Percentiles rank a stretch among this genome's conserved stretches.
Conservation (phyloP, 2,329 filamentous ascomycete species). For the Boeremia exigua region DNA sequence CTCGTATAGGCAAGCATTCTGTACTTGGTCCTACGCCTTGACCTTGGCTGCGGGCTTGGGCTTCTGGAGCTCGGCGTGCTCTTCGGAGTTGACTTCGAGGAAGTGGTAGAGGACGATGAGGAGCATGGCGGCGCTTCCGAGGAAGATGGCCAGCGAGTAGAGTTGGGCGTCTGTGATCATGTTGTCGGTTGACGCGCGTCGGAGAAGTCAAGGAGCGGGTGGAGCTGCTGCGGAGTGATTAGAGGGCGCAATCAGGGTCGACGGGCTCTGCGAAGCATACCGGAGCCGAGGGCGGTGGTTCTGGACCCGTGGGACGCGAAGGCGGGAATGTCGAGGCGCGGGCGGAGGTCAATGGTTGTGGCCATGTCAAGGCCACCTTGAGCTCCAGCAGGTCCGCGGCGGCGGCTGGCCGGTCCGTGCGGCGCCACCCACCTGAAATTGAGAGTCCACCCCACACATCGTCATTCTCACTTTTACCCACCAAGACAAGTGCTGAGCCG, state of each 20-base stretch:
- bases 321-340: conserved; percentile 11
- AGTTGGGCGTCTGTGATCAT: conserved; percentile 97
- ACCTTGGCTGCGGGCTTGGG: conserved; percentile 37
- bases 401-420: conserved; percentile 5
- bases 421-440: conserved; percentile 27
- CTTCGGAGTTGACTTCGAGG: conserved; percentile 87
- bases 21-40: conserved; percentile 24
- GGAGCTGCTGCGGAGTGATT: conserved; percentile 24
- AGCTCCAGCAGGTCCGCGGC: conserved; percentile 18
- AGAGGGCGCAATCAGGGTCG: conserved; percentile 13
- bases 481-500: conserved; percentile 21
- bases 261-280: not conserved
- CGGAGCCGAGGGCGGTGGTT: not conserved
- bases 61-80: conserved; percentile 47
- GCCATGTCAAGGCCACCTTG: conserved; percentile 33
- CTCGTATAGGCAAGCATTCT: not conserved
- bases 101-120: conserved; percentile 96
- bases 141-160: conserved; percentile 90
- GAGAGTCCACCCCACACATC: conserved; percentile 36
- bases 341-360: conserved; percentile 9
- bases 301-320: not conserved
- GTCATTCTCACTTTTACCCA: conserved; percentile 46
- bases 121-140: conserved; percentile 87
- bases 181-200: conserved; percentile 51
- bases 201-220: conserved; percentile 20